Evolutionary conservation across 495 filamentous ascomycete genomes (phyloP), one percentile per base, ranked within the genome.

Genomic region (Elasticomyces elasticus): DNA sequence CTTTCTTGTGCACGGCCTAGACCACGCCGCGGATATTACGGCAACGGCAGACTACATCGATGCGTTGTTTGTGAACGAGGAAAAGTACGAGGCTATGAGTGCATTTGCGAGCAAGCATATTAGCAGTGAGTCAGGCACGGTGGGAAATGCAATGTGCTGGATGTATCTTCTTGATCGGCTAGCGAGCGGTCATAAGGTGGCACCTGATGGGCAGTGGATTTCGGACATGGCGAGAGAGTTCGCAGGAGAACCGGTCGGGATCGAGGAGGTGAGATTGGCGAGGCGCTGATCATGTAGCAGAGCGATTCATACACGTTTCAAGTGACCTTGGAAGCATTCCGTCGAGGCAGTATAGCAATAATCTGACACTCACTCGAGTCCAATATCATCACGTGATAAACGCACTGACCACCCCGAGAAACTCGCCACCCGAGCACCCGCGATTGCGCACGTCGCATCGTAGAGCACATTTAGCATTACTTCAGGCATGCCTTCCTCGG

Each of bases 131-230:
- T 84, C 91, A 11, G 78, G 83, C 49, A 94, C 87, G 0, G 87
- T 88, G 0, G 88, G 88, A 0, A 90, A 89, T 68, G 80, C 82
- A n/a, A 67, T 91, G 24, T 76, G 69, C 54, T 94, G 87, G 86
- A 75, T 87, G 56, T 92, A 86, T 59, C 70, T 94, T 4, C 80
- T 82, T 0, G 76, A 80, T 55, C 82, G 78, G 64, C 72, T 86
- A 61, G 69, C 72, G n/a, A 72, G 74, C 41, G 69, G 67, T 1
- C 52, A 70, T 54, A 69, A 74, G 57, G 40, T 81, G n/a, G 60
- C 64, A 52, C 79, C 78, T 2, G 68, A 76, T 49, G 72, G 68
- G 26, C 69, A 62, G 46, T 92, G 86, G 87, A 80, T 94, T 30
- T 84, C 84, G 55, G 87, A 91, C 63, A 72, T 91, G 74, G 86